phyloP scores from a whole-genome alignment of 2,329 filamentous ascomycete genomes.

The Penicillium freii region DNA sequence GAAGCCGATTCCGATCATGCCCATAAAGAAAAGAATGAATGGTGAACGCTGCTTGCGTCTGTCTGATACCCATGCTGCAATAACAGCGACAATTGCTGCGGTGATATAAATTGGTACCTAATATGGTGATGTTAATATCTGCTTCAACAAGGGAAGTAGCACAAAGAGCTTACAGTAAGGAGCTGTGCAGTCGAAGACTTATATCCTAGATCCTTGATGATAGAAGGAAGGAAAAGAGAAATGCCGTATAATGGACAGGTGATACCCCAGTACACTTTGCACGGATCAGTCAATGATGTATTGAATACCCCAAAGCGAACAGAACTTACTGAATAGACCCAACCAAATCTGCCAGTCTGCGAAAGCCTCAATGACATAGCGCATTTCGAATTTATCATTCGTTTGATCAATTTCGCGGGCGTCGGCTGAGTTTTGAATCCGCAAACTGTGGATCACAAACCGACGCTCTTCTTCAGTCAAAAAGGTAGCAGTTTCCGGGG shows the following conservation, averaged over 20 bases:
- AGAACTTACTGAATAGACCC: constrained; percentile 37
- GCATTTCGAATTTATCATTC: constrained; percentile 36
- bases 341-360: constrained; percentile 45
- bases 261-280: constrained; percentile 43
- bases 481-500: constrained; percentile 45
- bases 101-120: constrained; percentile 42
- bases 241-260: constrained; percentile 45
- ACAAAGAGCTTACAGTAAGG: constrained; percentile 31
- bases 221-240: constrained; percentile 42
- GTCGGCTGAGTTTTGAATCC: constrained; percentile 34
- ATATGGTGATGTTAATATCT: neutral
- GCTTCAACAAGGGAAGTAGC: rapidly evolving
- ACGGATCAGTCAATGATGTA: constrained; percentile 8
- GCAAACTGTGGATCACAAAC: constrained; percentile 40
- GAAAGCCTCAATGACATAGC: constrained; percentile 42
- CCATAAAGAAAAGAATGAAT: constrained; percentile 56
- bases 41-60: constrained; percentile 52
- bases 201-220: constrained; percentile 44
- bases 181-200: constrained; percentile 41
- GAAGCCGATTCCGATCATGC: constrained; percentile 57
- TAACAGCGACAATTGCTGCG: constrained; percentile 38
- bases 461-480: constrained; percentile 42
- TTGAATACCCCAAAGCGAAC: neutral
- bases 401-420: constrained; percentile 28
- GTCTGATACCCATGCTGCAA: constrained; percentile 58